Conservation (phyloP, 805 yeast genomes). For the Myxozyma mucilagina region DNA sequence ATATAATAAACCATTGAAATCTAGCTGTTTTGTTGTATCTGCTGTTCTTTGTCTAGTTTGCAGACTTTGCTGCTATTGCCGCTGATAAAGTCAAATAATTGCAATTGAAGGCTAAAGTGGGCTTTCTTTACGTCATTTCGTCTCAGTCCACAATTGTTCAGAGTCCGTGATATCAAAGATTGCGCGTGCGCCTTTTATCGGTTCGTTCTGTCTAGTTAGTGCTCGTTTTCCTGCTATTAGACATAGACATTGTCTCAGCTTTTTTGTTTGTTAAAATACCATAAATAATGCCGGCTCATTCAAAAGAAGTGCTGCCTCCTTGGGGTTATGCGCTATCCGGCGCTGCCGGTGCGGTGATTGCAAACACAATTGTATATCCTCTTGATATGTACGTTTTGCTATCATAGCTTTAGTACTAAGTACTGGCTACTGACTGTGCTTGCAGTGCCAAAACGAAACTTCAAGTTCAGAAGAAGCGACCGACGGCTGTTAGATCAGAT, state of each 20-base stretch:
- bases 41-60: no score
- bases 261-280: not conserved
- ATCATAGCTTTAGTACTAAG: not conserved
- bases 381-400: constrained; percentile 52
- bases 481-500: constrained; percentile 7
- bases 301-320: constrained; percentile 46
- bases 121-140: not conserved
- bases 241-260: no score
- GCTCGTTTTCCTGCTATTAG: not conserved
- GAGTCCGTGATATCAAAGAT: not conserved
- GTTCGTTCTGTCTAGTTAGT: not conserved
- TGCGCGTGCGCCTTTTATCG: not conserved
- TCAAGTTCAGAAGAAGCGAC: constrained; percentile 25
- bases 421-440: not conserved
- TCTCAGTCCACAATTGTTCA: not conserved
- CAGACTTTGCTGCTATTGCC: no score
- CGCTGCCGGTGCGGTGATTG: constrained; percentile 76
- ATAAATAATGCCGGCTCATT: constrained; percentile 12
- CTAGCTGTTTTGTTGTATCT: no score
- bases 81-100: no score
- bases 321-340: constrained; percentile 81
- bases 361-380: constrained; percentile 79
- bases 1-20: no score
- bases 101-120: no score
- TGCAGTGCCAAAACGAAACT: constrained; percentile 23